A percentile compares a stretch with the other conserved stretches of the same genome.
Evolutionary conservation across 2,329 filamentous ascomycete genomes (phyloP).

Genomic region (Fusarium tupiense): DNA sequence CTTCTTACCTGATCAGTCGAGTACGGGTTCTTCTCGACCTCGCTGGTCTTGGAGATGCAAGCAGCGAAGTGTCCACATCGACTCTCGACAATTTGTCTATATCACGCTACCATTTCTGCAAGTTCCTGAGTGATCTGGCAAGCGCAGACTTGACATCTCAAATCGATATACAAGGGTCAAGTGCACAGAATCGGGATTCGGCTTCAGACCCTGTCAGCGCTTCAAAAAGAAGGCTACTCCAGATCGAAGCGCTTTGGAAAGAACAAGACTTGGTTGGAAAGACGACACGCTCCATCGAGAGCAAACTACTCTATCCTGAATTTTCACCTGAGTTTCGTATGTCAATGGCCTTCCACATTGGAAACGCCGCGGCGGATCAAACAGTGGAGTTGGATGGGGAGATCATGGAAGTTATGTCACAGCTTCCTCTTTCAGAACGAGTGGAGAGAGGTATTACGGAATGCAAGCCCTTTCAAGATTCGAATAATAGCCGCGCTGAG

Average conservation of each 20-base stretch:
- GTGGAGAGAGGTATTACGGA: constrained; percentile 5
- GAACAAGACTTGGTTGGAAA: constrained; percentile 45
- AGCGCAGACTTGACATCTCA: constrained; percentile 17
- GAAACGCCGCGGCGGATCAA: constrained; percentile 29
- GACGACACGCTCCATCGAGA: constrained; percentile 47
- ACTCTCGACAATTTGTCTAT: constrained; percentile 43
- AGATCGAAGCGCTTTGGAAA: constrained; percentile 49
- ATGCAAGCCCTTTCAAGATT: constrained; percentile 21
- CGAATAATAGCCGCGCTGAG: background rate
- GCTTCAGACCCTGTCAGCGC: background rate
- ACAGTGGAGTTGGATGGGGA: constrained; percentile 40
- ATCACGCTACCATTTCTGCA: constrained; percentile 29
- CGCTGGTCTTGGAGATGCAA: constrained; percentile 43
- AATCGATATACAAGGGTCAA: background rate
- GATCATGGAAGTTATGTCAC: constrained; percentile 15
- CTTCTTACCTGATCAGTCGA: constrained; percentile 45
- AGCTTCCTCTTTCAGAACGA: background rate
- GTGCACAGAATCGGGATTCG: background rate
- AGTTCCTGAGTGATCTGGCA: constrained; percentile 39
- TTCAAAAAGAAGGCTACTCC: constrained; percentile 44
- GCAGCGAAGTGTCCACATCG: constrained; percentile 6
- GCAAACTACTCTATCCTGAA: constrained; percentile 47
- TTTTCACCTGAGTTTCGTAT: constrained; percentile 43
- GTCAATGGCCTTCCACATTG: constrained; percentile 45
- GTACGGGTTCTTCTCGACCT: constrained; percentile 50